Evolutionary conservation across 352 stramenopile genomes (phyloP), one percentile per base, ranked within the genome.

Genomic region (Elongisporangium prolatum): DNA sequence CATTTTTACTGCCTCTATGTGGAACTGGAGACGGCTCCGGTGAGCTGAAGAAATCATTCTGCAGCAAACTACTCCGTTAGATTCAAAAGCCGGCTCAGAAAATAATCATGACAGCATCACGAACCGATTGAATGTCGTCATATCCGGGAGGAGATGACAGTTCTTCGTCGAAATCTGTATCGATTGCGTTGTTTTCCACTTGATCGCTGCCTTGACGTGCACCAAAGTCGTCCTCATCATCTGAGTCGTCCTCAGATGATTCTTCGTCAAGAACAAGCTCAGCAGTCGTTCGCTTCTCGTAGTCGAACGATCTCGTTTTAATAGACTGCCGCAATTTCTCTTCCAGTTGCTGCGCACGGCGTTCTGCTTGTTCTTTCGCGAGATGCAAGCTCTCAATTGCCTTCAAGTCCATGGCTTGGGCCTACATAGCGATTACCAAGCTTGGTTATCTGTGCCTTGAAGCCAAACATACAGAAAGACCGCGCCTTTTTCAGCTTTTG

Each of bases 401-500:
- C 22, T 69, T 62, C 28, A 83, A 52, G 28, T 86, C 78, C 37
- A 65, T 59, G 38, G 44, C 62, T 48, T 74, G 69, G 10, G 74
- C 71, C 74, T 85, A 62, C 13, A 34, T 59, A 38, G 6, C 44
- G n/a, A n/a, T n/a, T 51, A 6, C n/a, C n/a, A n/a, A n/a, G n/a
- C n/a, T n/a, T n/a, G n/a, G n/a, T n/a, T n/a, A n/a, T n/a, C n/a
- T 21, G 10, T 57, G 21, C 10, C 66, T 56, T 50, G 81, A n/a
- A n/a, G n/a, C n/a, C n/a, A n/a, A n/a, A n/a, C n/a, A n/a, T n/a
- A n/a, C n/a, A n/a, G n/a, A n/a, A n/a, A n/a, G n/a, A n/a, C n/a
- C n/a, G n/a, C n/a, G n/a, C 70, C 49, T 83, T 38, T 50, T 84
- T 86, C 14, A 86, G 68, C 24, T 72, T 71, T n/a, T 74, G 72